phyloP scores from a whole-genome alignment of 148 eudicot species.

The Amaranthus palmeri region DNA sequence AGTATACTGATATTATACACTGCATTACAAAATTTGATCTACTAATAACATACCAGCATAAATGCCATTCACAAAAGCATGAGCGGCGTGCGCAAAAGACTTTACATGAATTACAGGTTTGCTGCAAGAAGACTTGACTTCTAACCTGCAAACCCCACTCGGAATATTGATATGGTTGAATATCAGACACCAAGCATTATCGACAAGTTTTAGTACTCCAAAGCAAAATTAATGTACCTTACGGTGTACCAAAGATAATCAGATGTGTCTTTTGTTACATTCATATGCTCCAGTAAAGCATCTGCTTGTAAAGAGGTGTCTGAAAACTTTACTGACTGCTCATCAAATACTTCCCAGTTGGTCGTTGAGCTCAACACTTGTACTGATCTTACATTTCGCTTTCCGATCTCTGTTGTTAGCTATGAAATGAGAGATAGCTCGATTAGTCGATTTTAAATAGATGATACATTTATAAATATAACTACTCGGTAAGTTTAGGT shows the following conservation, averaged over 20 bases:
- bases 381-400: constrained; percentile 25
- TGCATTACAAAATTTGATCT: neutral
- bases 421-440: neutral
- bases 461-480: neutral
- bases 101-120: constrained; percentile 29
- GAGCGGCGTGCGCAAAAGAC: constrained; percentile 32
- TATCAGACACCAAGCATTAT: neutral
- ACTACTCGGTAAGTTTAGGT: neutral
- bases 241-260: constrained; percentile 52
- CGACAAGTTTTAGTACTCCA: neutral
- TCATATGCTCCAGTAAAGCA: constrained; percentile 43
- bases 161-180: neutral
- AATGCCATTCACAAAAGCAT: constrained; percentile 33
- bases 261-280: constrained; percentile 43
- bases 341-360: constrained; percentile 38
- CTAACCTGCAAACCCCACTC: constrained; percentile 25
- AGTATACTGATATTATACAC: neutral
- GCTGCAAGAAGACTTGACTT: constrained; percentile 27
- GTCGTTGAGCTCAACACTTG: constrained; percentile 25
- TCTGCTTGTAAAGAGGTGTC: constrained; percentile 32
- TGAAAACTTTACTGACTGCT: constrained; percentile 25
- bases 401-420: constrained; percentile 31
- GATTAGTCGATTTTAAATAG: neutral
- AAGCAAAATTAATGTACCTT: constrained; percentile 24
- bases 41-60: constrained; percentile 26